These are phyloP conservation scores for Phytopythium oedochilum DNA, from an alignment of 352 stramenopile species.

Conservation along the genomic window DNA sequence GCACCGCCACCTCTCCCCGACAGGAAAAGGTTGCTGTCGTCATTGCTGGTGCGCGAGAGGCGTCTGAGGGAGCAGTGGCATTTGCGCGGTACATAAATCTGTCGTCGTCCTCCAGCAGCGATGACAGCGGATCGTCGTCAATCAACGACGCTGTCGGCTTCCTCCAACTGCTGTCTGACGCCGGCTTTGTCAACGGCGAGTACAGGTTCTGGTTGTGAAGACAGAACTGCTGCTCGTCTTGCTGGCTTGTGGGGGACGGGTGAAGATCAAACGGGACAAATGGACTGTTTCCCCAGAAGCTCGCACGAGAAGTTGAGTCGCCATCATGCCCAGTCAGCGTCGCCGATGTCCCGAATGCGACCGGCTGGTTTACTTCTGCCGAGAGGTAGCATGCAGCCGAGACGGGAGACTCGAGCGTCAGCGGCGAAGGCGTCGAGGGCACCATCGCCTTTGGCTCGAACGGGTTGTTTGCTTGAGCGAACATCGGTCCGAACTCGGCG, in stretches of 20 bases:
- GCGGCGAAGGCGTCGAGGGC: not conserved
- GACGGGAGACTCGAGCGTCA: not conserved
- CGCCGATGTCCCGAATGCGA: not conserved
- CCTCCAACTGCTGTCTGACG: not conserved
- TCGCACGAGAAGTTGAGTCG: not conserved
- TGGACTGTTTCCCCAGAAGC: not conserved
- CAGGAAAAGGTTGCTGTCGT: not conserved
- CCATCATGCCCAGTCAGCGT: not conserved
- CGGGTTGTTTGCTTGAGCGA: not conserved
- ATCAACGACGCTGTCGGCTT: not conserved
- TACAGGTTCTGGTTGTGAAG: not conserved
- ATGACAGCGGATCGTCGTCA: constrained; percentile 1
- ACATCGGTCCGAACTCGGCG: not conserved
- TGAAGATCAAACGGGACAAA: constrained; percentile 1
- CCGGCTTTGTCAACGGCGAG: not conserved
- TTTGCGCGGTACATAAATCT: not conserved
- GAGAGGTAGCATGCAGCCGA: not conserved
- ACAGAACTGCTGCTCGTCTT: not conserved
- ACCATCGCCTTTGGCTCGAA: not conserved
- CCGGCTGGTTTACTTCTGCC: not conserved
- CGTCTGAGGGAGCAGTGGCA: no score
- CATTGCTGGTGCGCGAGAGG: not conserved
- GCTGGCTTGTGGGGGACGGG: not conserved
- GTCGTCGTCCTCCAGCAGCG: constrained; percentile 11
- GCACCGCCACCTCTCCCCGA: not conserved